Conservation (phyloP, 2,329 filamentous ascomycete genomes). For the Fonsecaea monophora region DNA sequence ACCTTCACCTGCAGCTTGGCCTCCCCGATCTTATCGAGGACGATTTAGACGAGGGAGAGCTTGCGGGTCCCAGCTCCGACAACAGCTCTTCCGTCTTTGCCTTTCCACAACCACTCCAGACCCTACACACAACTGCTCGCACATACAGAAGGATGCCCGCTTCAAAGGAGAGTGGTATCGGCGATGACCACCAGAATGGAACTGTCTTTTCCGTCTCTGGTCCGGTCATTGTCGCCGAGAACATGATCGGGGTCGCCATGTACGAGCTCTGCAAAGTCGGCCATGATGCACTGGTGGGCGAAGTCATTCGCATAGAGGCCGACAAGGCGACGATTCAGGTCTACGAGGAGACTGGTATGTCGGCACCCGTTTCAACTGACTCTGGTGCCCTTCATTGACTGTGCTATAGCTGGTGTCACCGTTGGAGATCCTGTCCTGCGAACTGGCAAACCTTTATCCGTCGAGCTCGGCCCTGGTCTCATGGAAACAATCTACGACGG, state of each 20-base stretch:
- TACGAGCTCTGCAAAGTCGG: conserved; percentile 97
- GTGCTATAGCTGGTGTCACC: conserved; percentile 77
- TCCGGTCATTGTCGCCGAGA: conserved; percentile 94
- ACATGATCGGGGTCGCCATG: conserved; percentile 99
- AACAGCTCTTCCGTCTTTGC: conserved; percentile 41
- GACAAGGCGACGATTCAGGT: conserved; percentile 98
- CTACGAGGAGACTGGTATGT: conserved; percentile 92
- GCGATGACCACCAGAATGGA: conserved; percentile 65
- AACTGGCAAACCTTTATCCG: conserved; percentile 94
- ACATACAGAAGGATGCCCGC: conserved; percentile 52
- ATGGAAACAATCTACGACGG: conserved; percentile 99
- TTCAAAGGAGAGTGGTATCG: conserved; percentile 53
- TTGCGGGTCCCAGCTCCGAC: conserved; percentile 45
- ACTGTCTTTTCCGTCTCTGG: conserved; percentile 76
- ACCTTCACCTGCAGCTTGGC: conserved; percentile 35
- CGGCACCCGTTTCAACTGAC: conserved; percentile 22
- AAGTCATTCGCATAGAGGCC: conserved; percentile 96
- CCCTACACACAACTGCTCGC: conserved; percentile 40
- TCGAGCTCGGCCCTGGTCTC: conserved; percentile 94
- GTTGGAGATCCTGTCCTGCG: conserved; percentile 91
- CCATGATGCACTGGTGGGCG: conserved; percentile 88
- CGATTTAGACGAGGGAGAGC: conserved; percentile 48
- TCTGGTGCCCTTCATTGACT: conserved; percentile 24
- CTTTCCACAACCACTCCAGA: conserved; percentile 40
- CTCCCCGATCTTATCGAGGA: conserved; percentile 45